Conservation (phyloP, 2,329 filamentous ascomycete species). For the Ceratocystis smalleyi region DNA sequence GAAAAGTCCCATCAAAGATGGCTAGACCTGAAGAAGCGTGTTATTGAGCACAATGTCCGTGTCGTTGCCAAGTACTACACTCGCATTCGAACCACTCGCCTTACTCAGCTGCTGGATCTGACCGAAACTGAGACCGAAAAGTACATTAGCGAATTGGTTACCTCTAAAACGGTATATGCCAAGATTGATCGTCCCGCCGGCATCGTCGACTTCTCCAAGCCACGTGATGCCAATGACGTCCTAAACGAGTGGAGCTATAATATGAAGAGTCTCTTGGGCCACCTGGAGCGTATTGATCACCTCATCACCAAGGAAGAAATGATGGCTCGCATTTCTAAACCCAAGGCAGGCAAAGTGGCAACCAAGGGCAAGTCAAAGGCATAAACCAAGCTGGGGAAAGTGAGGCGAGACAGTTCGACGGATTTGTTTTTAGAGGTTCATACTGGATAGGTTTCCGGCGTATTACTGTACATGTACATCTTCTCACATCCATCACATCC, state of each 20-base stretch:
- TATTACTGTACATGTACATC: conserved; percentile 24
- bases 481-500: conserved; percentile 19
- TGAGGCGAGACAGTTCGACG: neutral
- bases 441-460: conserved; percentile 20
- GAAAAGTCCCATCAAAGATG: conserved; percentile 73
- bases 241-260: conserved; percentile 98
- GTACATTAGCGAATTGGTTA: conserved; percentile 95
- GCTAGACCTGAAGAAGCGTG: conserved; percentile 90
- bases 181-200: conserved; percentile 91
- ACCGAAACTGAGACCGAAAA: conserved; percentile 94
- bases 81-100: conserved; percentile 77
- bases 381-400: conserved; percentile 14
- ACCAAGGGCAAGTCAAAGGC: conserved; percentile 24
- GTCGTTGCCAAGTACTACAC: conserved; percentile 99
- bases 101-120: conserved; percentile 82
- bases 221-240: conserved; percentile 85
- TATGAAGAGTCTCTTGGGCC: conserved; percentile 81
- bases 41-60: conserved; percentile 97
- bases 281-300: conserved; percentile 86
- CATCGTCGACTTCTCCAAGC: conserved; percentile 87
- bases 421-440: conserved; percentile 20
- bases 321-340: conserved; percentile 71
- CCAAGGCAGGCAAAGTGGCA: conserved; percentile 24
- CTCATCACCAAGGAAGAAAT: conserved; percentile 99
- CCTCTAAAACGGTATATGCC: conserved; percentile 92